Evolutionary conservation across 208 protist genomes (phyloP).

Genomic region (Crithidia brevicula): DNA sequence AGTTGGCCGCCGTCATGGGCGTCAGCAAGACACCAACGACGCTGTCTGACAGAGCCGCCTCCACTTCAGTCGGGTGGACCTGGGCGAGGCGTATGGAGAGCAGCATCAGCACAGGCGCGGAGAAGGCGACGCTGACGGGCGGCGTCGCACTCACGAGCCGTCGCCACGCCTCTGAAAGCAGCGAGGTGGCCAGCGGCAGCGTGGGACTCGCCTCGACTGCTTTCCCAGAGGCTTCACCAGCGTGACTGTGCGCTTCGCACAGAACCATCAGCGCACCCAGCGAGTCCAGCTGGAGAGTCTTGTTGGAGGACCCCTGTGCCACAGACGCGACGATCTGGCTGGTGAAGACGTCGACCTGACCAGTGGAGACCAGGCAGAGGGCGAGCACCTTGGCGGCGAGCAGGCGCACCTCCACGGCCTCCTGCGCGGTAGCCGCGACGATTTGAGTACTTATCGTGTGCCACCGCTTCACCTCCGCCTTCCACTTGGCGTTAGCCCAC

Average conservation of each 20-base stretch:
- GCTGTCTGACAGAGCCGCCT: conserved; percentile 26
- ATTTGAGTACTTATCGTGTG: conserved; percentile 10
- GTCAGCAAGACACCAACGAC: conserved; percentile 20
- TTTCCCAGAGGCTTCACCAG: not conserved
- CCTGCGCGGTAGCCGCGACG: not conserved
- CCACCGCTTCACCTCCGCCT: conserved; percentile 27
- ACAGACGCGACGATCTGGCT: conserved; percentile 22
- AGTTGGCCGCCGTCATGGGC: conserved; percentile 24
- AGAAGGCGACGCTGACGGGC: not conserved
- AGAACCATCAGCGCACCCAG: conserved; percentile 37
- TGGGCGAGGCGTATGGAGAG: conserved; percentile 22
- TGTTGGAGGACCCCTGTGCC: conserved; percentile 9
- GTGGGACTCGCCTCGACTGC: conserved; percentile 19
- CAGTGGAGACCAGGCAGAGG: conserved; percentile 17
- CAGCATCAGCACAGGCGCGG: conserved; percentile 16
- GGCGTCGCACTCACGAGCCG: conserved; percentile 16
- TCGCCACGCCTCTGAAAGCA: conserved; percentile 44
- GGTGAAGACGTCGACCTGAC: conserved; percentile 41
- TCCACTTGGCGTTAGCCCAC: conserved; percentile 23
- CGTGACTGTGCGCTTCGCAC: conserved; percentile 32
- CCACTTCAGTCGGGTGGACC: conserved; percentile 25
- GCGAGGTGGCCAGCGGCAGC: conserved; percentile 61
- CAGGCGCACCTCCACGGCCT: conserved; percentile 38
- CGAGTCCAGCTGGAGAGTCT: conserved; percentile 7
- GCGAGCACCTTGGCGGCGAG: conserved; percentile 44